Conservation (phyloP, 2,329 filamentous ascomycete species). For the Diplodia corticola region DNA sequence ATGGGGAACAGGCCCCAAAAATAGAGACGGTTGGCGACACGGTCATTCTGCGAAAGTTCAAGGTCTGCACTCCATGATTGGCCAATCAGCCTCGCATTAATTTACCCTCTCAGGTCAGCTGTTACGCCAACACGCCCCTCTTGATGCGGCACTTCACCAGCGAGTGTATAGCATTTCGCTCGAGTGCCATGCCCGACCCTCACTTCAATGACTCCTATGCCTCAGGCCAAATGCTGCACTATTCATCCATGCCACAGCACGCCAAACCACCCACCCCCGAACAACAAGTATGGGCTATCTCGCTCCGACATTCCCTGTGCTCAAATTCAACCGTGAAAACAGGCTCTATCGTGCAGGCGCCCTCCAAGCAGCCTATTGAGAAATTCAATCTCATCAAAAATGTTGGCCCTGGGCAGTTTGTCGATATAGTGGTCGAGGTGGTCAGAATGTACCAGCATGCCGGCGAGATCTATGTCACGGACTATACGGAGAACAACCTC, state of each 20-base stretch:
- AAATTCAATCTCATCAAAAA: conserved; percentile 59
- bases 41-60: conserved; percentile 56
- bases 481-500: conserved; percentile 71
- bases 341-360: background rate
- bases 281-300: conserved; percentile 39
- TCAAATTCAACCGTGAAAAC: too few species aligned
- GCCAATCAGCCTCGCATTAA: too few species aligned
- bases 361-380: background rate
- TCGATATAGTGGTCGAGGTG: conserved; percentile 71
- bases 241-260: background rate
- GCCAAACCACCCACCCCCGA: conserved; percentile 22
- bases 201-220: conserved; percentile 31
- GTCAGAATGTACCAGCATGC: conserved; percentile 54
- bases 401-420: conserved; percentile 57
- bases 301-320: conserved; percentile 27
- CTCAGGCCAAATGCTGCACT: conserved; percentile 21
- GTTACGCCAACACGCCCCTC: background rate
- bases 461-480: conserved; percentile 69
- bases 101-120: background rate
- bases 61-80: background rate
- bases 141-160: background rate
- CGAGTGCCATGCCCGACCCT: conserved; percentile 30
- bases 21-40: conserved; percentile 59
- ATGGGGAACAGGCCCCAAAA: conserved; percentile 41
- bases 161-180: conserved; percentile 29